These are phyloP conservation scores for Rehmannia glutinosa DNA, from an alignment of 257 asterid species.

Conservation along the genomic window DNA sequence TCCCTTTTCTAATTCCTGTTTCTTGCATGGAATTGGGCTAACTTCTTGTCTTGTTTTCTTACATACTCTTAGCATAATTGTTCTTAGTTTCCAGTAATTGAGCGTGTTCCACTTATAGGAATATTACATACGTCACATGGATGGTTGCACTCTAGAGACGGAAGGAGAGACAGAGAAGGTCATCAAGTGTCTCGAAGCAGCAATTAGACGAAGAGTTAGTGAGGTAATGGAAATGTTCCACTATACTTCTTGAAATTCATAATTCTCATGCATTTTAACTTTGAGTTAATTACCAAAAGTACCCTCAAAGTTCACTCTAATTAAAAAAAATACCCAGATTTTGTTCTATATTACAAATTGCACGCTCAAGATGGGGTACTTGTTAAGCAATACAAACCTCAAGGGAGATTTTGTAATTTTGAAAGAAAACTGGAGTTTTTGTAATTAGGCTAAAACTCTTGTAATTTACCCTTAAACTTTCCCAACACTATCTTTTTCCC, in stretches of 20 bases:
- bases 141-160: slow-evolving; percentile 67
- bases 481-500: neutral
- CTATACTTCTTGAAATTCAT: neutral
- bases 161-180: slow-evolving; percentile 77
- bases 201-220: slow-evolving; percentile 78
- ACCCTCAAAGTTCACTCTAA: neutral
- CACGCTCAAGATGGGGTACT: neutral
- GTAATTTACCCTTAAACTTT: neutral
- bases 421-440: too few relatives aligned
- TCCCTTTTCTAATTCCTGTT: too few relatives aligned
- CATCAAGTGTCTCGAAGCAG: slow-evolving; percentile 93
- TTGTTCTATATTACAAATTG: neutral
- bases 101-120: slow-evolving; percentile 41
- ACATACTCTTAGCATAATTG: neutral
- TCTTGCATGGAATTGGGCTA: too few relatives aligned
- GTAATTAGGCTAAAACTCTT: too few relatives aligned
- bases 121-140: slow-evolving; percentile 81
- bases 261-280: neutral
- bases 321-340: neutral
- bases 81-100: neutral
- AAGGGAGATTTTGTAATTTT: neutral
- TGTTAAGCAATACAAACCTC: neutral
- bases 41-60: too few relatives aligned
- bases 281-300: too few relatives aligned
- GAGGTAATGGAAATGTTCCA: slow-evolving; percentile 48